Evolutionary conservation across 257 asterid genomes (phyloP).

Genomic region (Agastache rugosa): DNA sequence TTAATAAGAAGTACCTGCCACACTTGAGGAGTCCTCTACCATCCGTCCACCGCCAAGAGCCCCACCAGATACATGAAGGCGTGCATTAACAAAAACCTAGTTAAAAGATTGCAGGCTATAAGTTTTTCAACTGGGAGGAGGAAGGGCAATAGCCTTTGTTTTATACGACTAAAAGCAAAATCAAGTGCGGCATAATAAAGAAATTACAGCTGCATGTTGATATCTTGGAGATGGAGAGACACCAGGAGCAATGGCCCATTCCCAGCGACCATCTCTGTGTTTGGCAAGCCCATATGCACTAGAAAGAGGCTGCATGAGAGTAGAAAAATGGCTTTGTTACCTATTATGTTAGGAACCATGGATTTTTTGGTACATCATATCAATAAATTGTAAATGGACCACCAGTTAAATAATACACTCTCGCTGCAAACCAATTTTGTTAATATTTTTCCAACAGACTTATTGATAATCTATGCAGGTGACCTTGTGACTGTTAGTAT

Average conservation of each 20-base stretch:
- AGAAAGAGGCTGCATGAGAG: slow-evolving; percentile 78
- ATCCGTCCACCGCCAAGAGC: slow-evolving; percentile 99
- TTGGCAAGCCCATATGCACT: slow-evolving; percentile 99
- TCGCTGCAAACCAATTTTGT: slow-evolving; percentile 17
- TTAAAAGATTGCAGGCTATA: slow-evolving; percentile 24
- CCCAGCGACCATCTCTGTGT: slow-evolving; percentile 99
- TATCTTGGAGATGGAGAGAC: slow-evolving; percentile 99
- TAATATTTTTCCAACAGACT: slow-evolving; percentile 26
- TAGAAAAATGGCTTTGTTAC: slow-evolving; percentile 7
- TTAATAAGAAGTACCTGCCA: slow-evolving; percentile 70
- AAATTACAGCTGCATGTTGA: slow-evolving; percentile 98
- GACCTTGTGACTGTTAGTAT: slow-evolving; percentile 4
- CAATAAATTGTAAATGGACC: slow-evolving; percentile 7
- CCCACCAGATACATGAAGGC: slow-evolving; percentile 99
- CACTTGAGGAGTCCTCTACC: slow-evolving; percentile 99
- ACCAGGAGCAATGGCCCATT: slow-evolving; percentile 99
- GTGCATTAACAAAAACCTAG: slow-evolving; percentile 97
- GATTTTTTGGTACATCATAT: background rate
- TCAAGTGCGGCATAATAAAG: slow-evolving; percentile 7
- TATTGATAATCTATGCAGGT: slow-evolving; percentile 25
- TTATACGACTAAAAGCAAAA: background rate
- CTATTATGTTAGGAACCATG: background rate
- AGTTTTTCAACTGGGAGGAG: slow-evolving; percentile 26
- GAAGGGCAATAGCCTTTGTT: slow-evolving; percentile 10
- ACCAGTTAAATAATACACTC: slow-evolving; percentile 23